Evolutionary conservation across 345 rosid genomes (phyloP).

Genomic region (Isatis tinctoria): DNA sequence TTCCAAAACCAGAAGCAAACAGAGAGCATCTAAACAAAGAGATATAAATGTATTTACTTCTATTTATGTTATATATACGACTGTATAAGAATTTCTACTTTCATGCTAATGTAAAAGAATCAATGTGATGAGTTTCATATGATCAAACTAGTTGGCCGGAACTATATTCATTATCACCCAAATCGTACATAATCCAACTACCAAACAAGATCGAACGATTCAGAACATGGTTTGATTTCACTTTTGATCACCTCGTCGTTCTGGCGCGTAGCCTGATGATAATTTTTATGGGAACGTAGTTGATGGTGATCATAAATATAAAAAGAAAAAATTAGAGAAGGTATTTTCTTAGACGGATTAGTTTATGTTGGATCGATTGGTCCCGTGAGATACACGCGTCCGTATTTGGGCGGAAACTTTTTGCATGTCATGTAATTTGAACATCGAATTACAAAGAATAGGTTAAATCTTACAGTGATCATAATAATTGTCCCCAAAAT

Average conservation of each 20-base stretch:
- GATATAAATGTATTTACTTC: conserved; percentile 15
- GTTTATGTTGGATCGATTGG: conserved; percentile 1
- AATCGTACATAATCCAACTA: not conserved
- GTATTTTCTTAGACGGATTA: not conserved
- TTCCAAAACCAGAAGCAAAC: conserved; percentile 9
- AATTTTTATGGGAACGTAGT: not conserved
- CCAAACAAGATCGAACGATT: not conserved
- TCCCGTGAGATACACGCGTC: conserved; percentile 14
- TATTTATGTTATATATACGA: conserved; percentile 7
- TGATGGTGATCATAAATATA: not conserved
- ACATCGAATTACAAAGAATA: not conserved
- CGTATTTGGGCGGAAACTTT: conserved; percentile 1
- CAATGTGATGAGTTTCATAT: conserved; percentile 10
- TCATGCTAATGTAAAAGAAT: conserved; percentile 6
- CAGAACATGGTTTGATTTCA: not conserved
- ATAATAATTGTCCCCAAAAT: not conserved
- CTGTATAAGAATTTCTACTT: conserved; percentile 18
- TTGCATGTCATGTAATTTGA: conserved; percentile 22
- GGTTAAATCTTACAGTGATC: not conserved
- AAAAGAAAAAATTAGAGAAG: not conserved
- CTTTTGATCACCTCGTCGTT: conserved; percentile 1
- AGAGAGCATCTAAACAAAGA: conserved; percentile 13
- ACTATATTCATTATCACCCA: not conserved
- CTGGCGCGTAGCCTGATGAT: not conserved
- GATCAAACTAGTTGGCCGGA: not conserved